Conservation (phyloP, 768 basidiomycete genomes). For the Pleurotus platypus region DNA sequence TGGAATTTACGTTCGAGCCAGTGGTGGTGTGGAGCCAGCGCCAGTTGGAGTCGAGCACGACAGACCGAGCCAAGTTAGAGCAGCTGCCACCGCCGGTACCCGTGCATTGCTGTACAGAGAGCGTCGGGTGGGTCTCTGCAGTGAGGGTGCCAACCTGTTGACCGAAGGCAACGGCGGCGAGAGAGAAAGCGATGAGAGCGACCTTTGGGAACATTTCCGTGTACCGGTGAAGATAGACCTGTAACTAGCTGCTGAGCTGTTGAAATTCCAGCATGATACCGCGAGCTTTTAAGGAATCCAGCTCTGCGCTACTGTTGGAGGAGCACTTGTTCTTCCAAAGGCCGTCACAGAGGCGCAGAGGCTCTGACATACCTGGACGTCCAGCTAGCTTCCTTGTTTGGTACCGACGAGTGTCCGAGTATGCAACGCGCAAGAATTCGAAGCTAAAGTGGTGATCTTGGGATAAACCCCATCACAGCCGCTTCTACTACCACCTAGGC, state of each 20-base stretch:
- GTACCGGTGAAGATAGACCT: not conserved
- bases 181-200: slow-evolving; percentile 35
- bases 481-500: too few species aligned
- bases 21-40: slow-evolving; percentile 44
- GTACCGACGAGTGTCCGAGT: not conserved
- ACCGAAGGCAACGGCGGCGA: slow-evolving; percentile 39
- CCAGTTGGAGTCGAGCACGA: slow-evolving; percentile 58
- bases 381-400: not conserved
- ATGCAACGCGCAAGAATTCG: slow-evolving; percentile 6
- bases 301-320: not conserved
- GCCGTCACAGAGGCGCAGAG: too few species aligned
- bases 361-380: too few species aligned
- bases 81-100: slow-evolving; percentile 30
- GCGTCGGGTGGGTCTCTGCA: slow-evolving; percentile 45
- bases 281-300: not conserved
- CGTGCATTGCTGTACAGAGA: slow-evolving; percentile 46
- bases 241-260: not conserved
- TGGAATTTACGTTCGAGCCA: slow-evolving; percentile 21
- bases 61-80: slow-evolving; percentile 26
- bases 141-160: slow-evolving; percentile 52
- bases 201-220: slow-evolving; percentile 33
- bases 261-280: not conserved
- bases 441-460: not conserved
- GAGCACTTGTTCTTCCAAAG: too few species aligned
- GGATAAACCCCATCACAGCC: slow-evolving; percentile 6